Percentiles rank a stretch among this genome's conserved stretches.
Conservation (phyloP, 352 stramenopile genomes). For the Aphanomyces cochlioides region DNA sequence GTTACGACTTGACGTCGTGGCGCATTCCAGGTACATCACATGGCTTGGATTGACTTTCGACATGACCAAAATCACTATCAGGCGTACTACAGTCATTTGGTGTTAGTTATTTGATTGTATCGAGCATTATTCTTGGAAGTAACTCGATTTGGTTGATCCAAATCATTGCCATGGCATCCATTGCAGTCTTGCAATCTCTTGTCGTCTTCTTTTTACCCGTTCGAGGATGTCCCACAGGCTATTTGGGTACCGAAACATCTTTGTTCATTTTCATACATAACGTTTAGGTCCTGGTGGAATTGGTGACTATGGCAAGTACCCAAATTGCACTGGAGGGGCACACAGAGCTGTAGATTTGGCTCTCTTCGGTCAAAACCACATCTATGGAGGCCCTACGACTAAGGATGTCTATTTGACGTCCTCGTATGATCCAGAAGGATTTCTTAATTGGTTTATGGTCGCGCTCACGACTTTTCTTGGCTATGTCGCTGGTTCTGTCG, state of each 20-base stretch:
- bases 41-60: background rate
- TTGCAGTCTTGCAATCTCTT: slow-evolving; percentile 41
- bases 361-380: slow-evolving; percentile 54
- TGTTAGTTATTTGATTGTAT: slow-evolving; percentile 44
- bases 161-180: slow-evolving; percentile 38
- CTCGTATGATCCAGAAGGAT: slow-evolving; percentile 69
- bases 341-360: slow-evolving; percentile 66
- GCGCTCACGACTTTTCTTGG: slow-evolving; percentile 56
- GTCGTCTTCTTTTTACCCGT: slow-evolving; percentile 52
- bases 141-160: slow-evolving; percentile 32
- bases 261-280: background rate
- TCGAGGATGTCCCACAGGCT: slow-evolving; percentile 63
- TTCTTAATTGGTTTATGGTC: slow-evolving; percentile 76
- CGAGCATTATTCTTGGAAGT: slow-evolving; percentile 15
- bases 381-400: slow-evolving; percentile 70
- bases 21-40: slow-evolving; percentile 50
- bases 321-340: slow-evolving; percentile 71
- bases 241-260: slow-evolving; percentile 38
- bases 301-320: slow-evolving; percentile 41
- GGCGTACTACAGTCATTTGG: slow-evolving; percentile 71
- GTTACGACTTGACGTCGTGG: slow-evolving; percentile 50
- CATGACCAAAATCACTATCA: slow-evolving; percentile 4
- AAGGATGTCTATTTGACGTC: slow-evolving; percentile 51
- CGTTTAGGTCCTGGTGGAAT: slow-evolving; percentile 45
- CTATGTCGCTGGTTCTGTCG: slow-evolving; percentile 44